phyloP scores from a whole-genome alignment of 106 monocot species.

The Dendrobium catenatum region DNA sequence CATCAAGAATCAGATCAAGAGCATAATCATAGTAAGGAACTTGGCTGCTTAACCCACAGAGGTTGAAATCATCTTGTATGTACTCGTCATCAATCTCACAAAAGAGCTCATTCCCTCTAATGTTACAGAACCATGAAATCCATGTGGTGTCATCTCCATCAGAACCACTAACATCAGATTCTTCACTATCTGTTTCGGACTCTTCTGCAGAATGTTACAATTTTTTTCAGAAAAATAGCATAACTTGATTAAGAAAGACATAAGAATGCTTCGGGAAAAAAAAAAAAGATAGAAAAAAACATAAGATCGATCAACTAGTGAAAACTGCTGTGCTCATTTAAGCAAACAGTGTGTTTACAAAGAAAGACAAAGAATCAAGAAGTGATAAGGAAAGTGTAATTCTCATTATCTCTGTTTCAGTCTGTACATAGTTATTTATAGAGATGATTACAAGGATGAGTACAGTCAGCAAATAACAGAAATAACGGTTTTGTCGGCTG shows the following conservation, averaged over 20 bases:
- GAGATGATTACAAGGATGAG: no score
- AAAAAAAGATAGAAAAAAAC: no score
- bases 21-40: conserved; percentile 54
- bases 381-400: no score
- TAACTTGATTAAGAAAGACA: not conserved
- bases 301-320: no score
- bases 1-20: conserved; percentile 54
- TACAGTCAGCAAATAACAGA: no score
- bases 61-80: conserved; percentile 58
- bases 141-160: conserved; percentile 57
- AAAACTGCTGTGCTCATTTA: no score
- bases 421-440: no score
- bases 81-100: conserved; percentile 67
- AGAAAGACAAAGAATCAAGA: no score
- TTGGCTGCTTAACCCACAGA: conserved; percentile 53
- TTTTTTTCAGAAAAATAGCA: not conserved
- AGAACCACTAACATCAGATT: conserved; percentile 49
- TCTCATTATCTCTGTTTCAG: no score
- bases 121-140: conserved; percentile 60
- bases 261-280: not conserved
- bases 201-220: conserved; percentile 22
- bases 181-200: conserved; percentile 41
- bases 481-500: no score
- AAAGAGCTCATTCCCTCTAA: conserved; percentile 55
- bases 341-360: no score